Evolutionary conservation across 164 flowering plant genomes (phyloP), one percentile per base, ranked within the genome.

Genomic region (Stephania cephalantha): DNA sequence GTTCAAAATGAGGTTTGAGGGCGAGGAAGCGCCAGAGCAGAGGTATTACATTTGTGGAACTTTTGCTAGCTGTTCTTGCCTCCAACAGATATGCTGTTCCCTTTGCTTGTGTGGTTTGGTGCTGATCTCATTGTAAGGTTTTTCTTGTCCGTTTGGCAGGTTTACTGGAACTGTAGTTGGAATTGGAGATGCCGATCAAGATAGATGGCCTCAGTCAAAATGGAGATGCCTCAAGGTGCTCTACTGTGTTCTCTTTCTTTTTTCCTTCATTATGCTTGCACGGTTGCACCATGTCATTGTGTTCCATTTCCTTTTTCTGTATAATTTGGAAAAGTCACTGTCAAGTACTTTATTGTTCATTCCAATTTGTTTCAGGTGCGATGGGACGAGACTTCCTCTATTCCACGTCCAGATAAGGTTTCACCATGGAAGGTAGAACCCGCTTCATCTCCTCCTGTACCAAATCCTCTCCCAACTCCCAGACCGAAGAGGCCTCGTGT

Each of bases 351-450:
- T 70, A 35, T 2, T 45, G 46, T 71, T 12, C 65, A 15, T 18
- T 6, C 25, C 30, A 2, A 63, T 42, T 12, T 44, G 68, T 82
- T 22, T 68, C 22, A 96, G 98, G 97, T 92, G 80, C 84, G 97
- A 75, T 94, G 98, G 98, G 97, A 92, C 86, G 98, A 92, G 78
- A 86, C 86, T 65, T 85, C 93, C 67, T 74, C 83, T 15, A 77
- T 91, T 78, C 89, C 89, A 82, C 93, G 97, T n/a, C 99, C 98
- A n/a, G 97, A 92, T 8, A 88, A 93, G 81, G 93, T 94, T 71
- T 94, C 99, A 42, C 98, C 97, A 7, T 96, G 99, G 98, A 87
- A 94, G 78, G 85, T 94, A 55, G 99, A 94, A 76, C 93, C 97
- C 77, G 89, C 95, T 46, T 68, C 85, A 75, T 75, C 89, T 69